Base-by-base conservation (phyloP, 352 stramenopile species). In the Pythium aquatile region DNA sequence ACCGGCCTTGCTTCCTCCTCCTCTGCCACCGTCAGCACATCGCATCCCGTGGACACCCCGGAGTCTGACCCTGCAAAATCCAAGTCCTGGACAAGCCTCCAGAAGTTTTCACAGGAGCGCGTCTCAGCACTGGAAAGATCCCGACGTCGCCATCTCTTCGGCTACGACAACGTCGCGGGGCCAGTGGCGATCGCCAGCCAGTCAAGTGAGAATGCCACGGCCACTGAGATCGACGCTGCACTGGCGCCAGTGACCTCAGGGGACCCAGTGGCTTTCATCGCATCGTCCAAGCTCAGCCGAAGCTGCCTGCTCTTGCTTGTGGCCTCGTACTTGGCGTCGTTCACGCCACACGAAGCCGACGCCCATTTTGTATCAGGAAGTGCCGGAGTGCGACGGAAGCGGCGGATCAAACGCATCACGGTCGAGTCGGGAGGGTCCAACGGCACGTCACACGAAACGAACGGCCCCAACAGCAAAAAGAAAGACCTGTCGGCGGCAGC, bases 331-430 rank as follows among this genome's bases (percentile, higher is more conserved):
- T 49, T 94, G 39, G 80, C 85, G 17, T 93, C 83, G 10, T 94
- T 94, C 63, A 94, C 89, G 54, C 83, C 84, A 5, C 80, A 94
- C 56, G 82, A 91, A 61, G 81, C 73, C 1, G 85, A 94, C 70
- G 61, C 73, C 16, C 75, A 83, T 47, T 94, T 91, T 39, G 74
- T 94, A 11, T 89, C 85, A 51, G 88, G 78, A 17, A 80, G 81
- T 13, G 73, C 72, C 4, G 78, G 78, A 16, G 42, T 66, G 55
- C 75, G 78, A 30, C 78, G 76, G 17, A 89, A 85, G 66, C 85
- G 85, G 20, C 76, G 76, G 20, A 42, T 51, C 47, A 72, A 66
- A 14, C 81, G 76, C 57, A 72, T 69, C 11, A 59, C 65, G 2
- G 63, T 37, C 20, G 49, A 40, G 29, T 26, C 47, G 26, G 53